Conservation (phyloP, 495 filamentous ascomycete species). For the Aspergillus avenaceus region DNA sequence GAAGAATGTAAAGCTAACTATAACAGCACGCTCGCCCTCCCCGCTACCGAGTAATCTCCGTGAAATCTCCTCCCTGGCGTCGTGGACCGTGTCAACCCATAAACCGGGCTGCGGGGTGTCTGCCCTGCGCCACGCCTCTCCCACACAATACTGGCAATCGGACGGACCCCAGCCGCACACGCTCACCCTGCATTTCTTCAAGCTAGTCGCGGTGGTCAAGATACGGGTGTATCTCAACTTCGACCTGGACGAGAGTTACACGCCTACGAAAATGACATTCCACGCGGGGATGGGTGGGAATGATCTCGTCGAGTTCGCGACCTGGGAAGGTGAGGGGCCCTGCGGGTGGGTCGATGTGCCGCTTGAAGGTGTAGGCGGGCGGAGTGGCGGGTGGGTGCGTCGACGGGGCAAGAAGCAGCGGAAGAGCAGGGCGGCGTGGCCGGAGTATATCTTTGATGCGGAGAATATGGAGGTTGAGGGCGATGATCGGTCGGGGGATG, state of each 20-base stretch:
- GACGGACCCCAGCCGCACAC: conserved; percentile 94
- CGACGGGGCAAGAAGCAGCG: conserved; percentile 16
- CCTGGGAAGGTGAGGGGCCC: conserved; percentile 70
- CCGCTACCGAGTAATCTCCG: conserved; percentile 55
- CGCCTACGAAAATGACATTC: conserved; percentile 87
- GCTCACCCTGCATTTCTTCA: conserved; percentile 94
- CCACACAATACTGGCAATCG: conserved; percentile 88
- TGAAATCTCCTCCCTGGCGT: conserved; percentile 91
- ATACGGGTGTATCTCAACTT: conserved; percentile 90
- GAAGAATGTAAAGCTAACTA: conserved; percentile 1
- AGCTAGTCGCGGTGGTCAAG: conserved; percentile 76
- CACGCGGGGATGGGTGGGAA: conserved; percentile 82
- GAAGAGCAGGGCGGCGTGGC: conserved; percentile 1
- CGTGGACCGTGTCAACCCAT: conserved; percentile 84
- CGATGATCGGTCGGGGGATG: conserved; percentile 31
- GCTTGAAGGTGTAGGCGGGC: conserved; percentile 59
- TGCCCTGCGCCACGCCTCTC: conserved; percentile 76
- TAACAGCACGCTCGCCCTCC: conserved; percentile 31
- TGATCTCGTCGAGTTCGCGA: conserved; percentile 78
- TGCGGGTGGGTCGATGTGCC: conserved; percentile 87
- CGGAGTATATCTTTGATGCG: conserved; percentile 12
- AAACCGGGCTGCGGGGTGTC: conserved; percentile 89
- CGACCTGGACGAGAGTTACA: conserved; percentile 89
- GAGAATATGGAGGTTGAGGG: conserved; percentile 27
- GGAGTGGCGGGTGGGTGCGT: conserved; percentile 38